Base-by-base conservation (phyloP, 306 rosid genomes). In the Vachellia collinsii region DNA sequence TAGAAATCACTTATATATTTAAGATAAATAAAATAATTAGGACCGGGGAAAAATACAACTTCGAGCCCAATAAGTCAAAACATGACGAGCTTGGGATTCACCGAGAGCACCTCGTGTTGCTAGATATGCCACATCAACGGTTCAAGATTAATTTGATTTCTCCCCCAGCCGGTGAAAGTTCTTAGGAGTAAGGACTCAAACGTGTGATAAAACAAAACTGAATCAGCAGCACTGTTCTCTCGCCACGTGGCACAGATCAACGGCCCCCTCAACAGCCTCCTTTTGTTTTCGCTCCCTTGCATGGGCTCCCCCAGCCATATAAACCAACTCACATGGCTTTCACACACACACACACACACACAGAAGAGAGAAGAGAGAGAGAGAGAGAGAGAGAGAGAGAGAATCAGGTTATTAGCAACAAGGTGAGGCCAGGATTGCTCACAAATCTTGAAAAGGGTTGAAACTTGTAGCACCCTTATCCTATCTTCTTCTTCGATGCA, bases 391-490 rank as follows among this genome's bases (percentile, higher is more conserved):
- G 75, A 44, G 56, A 44, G 74, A 44, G 56, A 43, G 74, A 43
- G 58, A 70, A 70, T 83, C 89, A 81, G 53, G 56, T 78, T 77
- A 85, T 85, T 74, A 88, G 88, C 84, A 80, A 79, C 82, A 83
- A 84, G 89, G 79, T 77, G 87, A 82, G 80, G 87, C 81, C 25
- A 81, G 71, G 83, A 87, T 83, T 87, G 90, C 89, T 89, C 89
- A 59, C 88, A 88, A 86, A 93, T 91, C 97, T 69, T 77, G 63
- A 74, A 79, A 82, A 74, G 71, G 74, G 79, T 81, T 71, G 78
- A 85, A 74, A 38, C 81, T 77, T 66, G 3, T 19, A 19, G 70
- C 9, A 71, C 79, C 94, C 91, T 89, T 90, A 91, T 94, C 99
- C 92, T 93, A 91, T 92, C 93, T 83, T 85, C 91, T 84, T 85